Base-by-base conservation (phyloP, 768 basidiomycete genomes). In the Leccinum aurantiacum region DNA sequence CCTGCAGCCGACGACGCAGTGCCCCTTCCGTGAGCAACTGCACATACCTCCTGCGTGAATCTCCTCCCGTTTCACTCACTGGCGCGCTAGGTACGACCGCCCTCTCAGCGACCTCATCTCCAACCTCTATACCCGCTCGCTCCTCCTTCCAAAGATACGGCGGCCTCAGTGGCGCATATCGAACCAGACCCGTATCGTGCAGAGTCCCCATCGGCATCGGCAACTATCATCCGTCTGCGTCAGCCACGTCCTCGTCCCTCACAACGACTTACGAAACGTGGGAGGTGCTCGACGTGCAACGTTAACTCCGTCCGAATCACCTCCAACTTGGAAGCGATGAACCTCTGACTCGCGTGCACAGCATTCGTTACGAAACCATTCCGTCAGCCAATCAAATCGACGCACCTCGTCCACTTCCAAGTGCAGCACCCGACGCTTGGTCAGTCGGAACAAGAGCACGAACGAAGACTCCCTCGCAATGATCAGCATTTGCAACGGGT, bases 321-420 rank as follows among this genome's bases (percentile, higher is more conserved):
- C 60, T 66, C 61, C 33, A 70, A 27, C 58, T 61, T 70, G 24
- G 52, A 1, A 3, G 17, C 4, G 3, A 69, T 53, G 56, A 70
- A 69, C 3, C 6, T 38, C 69, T 70, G 22, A n/a, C 22, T 46
- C 19, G 10, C 47, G 22, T 41, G 41, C 9, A 52, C 2, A 15
- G n/a, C 31, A 24, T 10, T 50, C 15, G 9, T 50, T 22, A 53
- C n/a, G 33, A 37, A 22, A 52, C 4, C 6, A 11, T 24, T 35
- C 47, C 3, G 24, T 31, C 25, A 10, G 10, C 19, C 50, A 6
- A 54, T 53, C 46, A 1, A 22, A 49, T 17, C 1, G 0, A 51
- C 67, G 53, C 41, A 67, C 67, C 57, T 71, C 69, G 60, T 69
- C 65, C 50, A 70, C 69, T 31, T 70, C 69, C 38, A 70, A 44